These are phyloP conservation scores for Paramyrothecium roridum DNA, from an alignment of 2,329 filamentous ascomycete species.

Conservation along the genomic window DNA sequence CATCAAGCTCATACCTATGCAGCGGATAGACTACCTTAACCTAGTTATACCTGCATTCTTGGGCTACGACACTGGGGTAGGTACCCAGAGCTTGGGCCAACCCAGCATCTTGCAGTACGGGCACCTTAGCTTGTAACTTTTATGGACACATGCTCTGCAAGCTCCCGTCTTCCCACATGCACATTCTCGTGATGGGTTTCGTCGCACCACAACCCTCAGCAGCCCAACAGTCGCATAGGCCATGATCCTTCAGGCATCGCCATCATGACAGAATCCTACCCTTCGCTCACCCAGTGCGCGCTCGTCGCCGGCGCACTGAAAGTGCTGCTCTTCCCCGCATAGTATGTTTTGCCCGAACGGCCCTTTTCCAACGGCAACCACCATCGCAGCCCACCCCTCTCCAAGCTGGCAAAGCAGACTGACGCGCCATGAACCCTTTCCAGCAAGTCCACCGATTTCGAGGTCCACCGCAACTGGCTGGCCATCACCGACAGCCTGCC, in stretches of 20 bases:
- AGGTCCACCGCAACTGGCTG: slow-evolving; percentile 98
- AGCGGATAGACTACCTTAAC: no score
- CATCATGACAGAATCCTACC: slow-evolving; percentile 76
- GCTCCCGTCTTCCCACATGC: neutral
- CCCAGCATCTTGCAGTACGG: neutral
- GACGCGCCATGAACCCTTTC: neutral
- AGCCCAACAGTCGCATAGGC: neutral
- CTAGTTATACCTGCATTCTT: no score
- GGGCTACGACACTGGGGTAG: neutral
- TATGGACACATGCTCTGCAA: slow-evolving; percentile 4
- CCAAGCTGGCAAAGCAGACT: neutral
- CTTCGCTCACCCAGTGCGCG: slow-evolving; percentile 85
- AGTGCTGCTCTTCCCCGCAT: slow-evolving; percentile 87
- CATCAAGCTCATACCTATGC: no score
- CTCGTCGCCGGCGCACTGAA: slow-evolving; percentile 86
- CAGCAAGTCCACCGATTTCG: slow-evolving; percentile 98
- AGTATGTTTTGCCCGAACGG: slow-evolving; percentile 57
- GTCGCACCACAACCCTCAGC: neutral
- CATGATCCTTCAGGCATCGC: neutral
- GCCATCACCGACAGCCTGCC: slow-evolving; percentile 91
- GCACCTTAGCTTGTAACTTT: neutral
- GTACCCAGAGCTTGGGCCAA: slow-evolving; percentile 2
- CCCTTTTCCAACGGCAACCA: neutral
- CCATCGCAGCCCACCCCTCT: no score
- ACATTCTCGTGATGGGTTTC: neutral